Conservation (phyloP, 2,329 filamentous ascomycete species). For the Amylocarpus encephaloides region DNA sequence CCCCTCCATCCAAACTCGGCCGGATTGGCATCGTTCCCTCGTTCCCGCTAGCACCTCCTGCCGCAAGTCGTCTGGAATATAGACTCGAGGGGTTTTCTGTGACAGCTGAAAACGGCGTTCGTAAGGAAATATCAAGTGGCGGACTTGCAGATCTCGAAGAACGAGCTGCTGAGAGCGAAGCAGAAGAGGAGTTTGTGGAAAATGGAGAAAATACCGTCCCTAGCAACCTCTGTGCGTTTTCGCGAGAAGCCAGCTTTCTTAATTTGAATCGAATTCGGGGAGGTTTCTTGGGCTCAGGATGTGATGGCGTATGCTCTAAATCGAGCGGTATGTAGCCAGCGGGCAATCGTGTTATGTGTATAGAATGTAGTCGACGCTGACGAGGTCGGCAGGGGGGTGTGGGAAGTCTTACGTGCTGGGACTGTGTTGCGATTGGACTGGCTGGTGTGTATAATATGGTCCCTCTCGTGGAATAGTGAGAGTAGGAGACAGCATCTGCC, state of each 20-base stretch:
- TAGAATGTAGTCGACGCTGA: conserved; percentile 47
- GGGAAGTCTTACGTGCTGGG: conserved; percentile 26
- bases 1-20: conserved; percentile 10
- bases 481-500: conserved; percentile 22
- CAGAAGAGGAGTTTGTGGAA: conserved; percentile 10
- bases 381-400: conserved; percentile 43
- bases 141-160: conserved; percentile 23
- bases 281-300: conserved; percentile 27
- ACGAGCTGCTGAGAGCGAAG: conserved; percentile 18
- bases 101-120: conserved; percentile 16
- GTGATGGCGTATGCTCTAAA: conserved; percentile 24
- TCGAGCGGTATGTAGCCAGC: conserved; percentile 37
- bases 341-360: conserved; percentile 47
- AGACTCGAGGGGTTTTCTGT: conserved; percentile 19
- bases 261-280: conserved; percentile 33
- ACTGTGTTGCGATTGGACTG: conserved; percentile 10
- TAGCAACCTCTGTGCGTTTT: conserved; percentile 30
- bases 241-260: conserved; percentile 41
- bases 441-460: conserved; percentile 25
- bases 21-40: conserved; percentile 19
- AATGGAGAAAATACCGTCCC: conserved; percentile 29
- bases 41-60: conserved; percentile 3
- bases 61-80: conserved; percentile 21
- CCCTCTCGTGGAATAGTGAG: conserved; percentile 24
- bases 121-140: conserved; percentile 9